A percentile compares a stretch with the other conserved stretches of the same genome.
Conservation (phyloP, 345 rosid species). For the Melaleuca quinquenervia region DNA sequence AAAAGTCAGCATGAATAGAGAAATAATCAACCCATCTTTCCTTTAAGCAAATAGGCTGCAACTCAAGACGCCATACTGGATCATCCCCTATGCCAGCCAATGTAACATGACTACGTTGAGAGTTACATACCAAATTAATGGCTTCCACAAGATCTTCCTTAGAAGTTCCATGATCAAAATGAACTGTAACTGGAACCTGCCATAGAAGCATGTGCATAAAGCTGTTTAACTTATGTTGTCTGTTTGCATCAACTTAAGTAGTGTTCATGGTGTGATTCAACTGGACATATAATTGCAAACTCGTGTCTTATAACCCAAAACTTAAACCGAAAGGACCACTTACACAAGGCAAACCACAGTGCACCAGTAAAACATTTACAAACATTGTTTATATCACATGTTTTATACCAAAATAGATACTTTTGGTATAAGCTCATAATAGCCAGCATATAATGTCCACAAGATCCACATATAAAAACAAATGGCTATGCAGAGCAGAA, state of each 20-base stretch:
- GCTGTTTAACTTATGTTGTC: not conserved
- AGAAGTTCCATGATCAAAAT: conserved; percentile 87
- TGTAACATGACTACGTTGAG: not conserved
- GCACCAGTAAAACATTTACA: not conserved
- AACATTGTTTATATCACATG: not conserved
- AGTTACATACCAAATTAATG: conserved; percentile 52
- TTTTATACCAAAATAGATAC: not conserved
- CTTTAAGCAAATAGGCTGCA: not conserved
- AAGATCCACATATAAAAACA: not conserved
- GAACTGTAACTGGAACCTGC: conserved; percentile 92
- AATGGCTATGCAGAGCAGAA: not conserved
- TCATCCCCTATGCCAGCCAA: not conserved
- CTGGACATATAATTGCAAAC: not conserved
- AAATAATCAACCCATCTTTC: not conserved
- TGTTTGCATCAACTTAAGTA: not conserved
- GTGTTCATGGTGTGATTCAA: not conserved
- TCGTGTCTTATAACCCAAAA: not conserved
- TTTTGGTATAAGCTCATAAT: not conserved
- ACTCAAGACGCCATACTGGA: not conserved
- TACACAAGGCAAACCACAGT: not conserved
- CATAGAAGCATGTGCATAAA: not conserved
- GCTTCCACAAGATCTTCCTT: conserved; percentile 77
- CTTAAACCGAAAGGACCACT: not conserved
- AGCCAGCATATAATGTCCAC: not conserved
- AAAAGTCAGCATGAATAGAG: not conserved